A percentile compares a stretch with the other conserved stretches of the same genome.
phyloP scores from a whole-genome alignment of 1,139 yeast genomes.

The Candida gigantensis region DNA sequence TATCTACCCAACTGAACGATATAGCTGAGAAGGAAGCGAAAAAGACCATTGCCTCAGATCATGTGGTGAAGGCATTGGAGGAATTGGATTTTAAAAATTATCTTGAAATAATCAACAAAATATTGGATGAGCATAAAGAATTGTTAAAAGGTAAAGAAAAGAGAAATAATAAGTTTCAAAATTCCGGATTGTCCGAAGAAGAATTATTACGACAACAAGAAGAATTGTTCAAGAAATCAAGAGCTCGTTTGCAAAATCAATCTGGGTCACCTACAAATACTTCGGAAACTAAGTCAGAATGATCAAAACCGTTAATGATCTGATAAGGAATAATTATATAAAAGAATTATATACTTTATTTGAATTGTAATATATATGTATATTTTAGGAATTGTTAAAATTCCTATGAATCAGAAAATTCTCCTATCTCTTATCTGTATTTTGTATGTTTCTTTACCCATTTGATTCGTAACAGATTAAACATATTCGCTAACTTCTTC shows the following conservation, averaged over 20 bases:
- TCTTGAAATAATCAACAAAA: constrained; percentile 78
- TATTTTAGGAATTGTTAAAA: neutral
- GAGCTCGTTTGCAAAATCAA: constrained; percentile 64
- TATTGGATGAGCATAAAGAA: constrained; percentile 84
- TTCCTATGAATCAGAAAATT: too few relatives aligned
- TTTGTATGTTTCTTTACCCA: too few relatives aligned
- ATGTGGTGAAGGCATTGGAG: constrained; percentile 85
- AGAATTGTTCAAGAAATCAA: constrained; percentile 83
- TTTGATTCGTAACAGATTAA: too few relatives aligned
- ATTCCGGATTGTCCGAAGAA: constrained; percentile 89
- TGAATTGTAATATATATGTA: neutral
- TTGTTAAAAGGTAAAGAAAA: constrained; percentile 85
- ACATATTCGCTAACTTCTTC: neutral
- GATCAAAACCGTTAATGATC: neutral
- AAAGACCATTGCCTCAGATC: constrained; percentile 96
- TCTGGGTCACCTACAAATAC: constrained; percentile 14
- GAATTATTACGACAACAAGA: constrained; percentile 91
- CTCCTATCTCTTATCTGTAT: too few relatives aligned
- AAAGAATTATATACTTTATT: too few relatives aligned
- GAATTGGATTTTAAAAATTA: constrained; percentile 88
- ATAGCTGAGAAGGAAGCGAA: constrained; percentile 96
- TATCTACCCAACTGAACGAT: constrained; percentile 91
- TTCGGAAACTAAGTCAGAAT: constrained; percentile 10
- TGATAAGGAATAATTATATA: too few relatives aligned
- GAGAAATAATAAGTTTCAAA: constrained; percentile 90